phyloP scores from a whole-genome alignment of 2,329 filamentous ascomycete genomes.

The Colletotrichum zoysiae region DNA sequence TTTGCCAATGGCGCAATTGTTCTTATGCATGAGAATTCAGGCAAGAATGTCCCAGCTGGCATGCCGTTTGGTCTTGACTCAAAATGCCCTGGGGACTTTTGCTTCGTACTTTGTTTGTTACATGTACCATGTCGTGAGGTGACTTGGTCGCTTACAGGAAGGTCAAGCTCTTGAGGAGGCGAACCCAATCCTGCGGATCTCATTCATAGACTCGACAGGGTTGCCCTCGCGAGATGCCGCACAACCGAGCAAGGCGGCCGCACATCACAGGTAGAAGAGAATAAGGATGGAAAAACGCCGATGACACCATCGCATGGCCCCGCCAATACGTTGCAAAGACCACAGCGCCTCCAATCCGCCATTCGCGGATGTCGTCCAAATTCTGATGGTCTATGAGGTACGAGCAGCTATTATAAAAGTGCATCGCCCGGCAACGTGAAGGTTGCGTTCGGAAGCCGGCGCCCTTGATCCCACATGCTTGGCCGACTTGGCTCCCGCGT shows the following conservation, averaged over 20 bases:
- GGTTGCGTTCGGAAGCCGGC: slow-evolving; percentile 5
- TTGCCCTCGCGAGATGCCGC: slow-evolving; percentile 14
- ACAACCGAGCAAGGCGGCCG: slow-evolving; percentile 14
- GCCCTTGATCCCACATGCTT: slow-evolving; percentile 24
- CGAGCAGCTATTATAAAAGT: slow-evolving; percentile 20
- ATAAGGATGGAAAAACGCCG: slow-evolving; percentile 27
- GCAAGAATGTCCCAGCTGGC: too few relatives aligned
- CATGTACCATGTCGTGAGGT: too few relatives aligned
- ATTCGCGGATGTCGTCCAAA: not conserved
- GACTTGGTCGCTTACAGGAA: too few relatives aligned
- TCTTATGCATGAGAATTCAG: slow-evolving; percentile 1
- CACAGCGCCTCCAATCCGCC: not conserved
- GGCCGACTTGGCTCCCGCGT: slow-evolving; percentile 33
- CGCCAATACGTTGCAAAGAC: slow-evolving; percentile 4
- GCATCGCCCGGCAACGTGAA: not conserved
- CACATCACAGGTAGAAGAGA: slow-evolving; percentile 5
- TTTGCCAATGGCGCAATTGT: slow-evolving; percentile 37
- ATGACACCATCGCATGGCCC: slow-evolving; percentile 37
- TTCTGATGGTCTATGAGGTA: not conserved
- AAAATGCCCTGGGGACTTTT: too few relatives aligned
- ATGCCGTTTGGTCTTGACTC: too few relatives aligned
- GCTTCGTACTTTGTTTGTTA: too few relatives aligned
- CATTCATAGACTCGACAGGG: not conserved
- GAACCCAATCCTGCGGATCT: not conserved
- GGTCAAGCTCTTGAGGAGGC: not conserved